Base-by-base conservation (phyloP, 2,329 filamentous ascomycete genomes). In the Erysiphe neolycopersici region DNA sequence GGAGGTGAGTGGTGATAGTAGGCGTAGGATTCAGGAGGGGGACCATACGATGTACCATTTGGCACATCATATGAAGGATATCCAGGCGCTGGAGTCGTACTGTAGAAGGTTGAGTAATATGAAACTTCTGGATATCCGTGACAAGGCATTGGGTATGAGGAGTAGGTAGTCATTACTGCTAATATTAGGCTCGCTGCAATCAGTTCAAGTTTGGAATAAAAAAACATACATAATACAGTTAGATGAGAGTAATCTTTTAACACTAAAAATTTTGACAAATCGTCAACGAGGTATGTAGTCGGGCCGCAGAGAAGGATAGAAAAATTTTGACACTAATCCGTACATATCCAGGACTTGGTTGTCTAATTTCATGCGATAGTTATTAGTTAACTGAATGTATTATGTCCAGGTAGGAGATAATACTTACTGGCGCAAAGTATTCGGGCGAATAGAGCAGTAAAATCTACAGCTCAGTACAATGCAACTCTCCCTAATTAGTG, bases 271-370 rank as follows among this genome's bases (percentile, higher is more conserved):
- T 19, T 1, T 22, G 17, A 38, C 37, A 45, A 55, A 47, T 51
- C 49, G 55, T 58, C 55, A 58, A 53, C 55, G 51, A 54, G 55
- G 55, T 55, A 56, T 58, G 53, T 56, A 56, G 50, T 57, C 54
- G 54, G 53, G 54, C 54, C 52, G 53, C 53, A 54, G 54, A 51
- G 54, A 55, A 51, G 53, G 53, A 53, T 53, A 51, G 52, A 50
- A 53, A 52, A 53, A 51, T 53, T 50, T 47, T 53, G 54, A 56
- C 51, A 52, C 53, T 56, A 53, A 55, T 52, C 54, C 53, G 54
- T 53, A 57, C 55, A 57, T 57, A 51, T 57, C 55, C 54, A 56
- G 52, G 52, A 53, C 50, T 51, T 33, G 32, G n/a, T 33, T 14
- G 4, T 33, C 22, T 26, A 6, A 26, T 5, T 26, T 26, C 22